These are phyloP conservation scores for Sporothrix brasiliensis DNA, from an alignment of 2,329 filamentous ascomycete genomes.

Conservation along the genomic window DNA sequence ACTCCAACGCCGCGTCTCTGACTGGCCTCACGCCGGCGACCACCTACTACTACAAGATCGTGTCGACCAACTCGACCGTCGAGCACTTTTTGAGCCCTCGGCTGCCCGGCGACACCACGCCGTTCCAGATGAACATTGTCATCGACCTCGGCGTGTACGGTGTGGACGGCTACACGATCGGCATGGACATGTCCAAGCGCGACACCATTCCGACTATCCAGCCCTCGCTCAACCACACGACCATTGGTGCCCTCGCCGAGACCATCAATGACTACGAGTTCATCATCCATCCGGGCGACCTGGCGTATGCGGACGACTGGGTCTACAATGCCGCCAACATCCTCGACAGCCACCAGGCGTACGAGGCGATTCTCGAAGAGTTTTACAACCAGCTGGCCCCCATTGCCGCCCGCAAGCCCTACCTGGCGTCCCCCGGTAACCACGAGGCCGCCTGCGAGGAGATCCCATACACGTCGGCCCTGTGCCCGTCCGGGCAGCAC, in stretches of 20 bases:
- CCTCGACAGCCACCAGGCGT: conserved; percentile 86
- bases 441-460: conserved; percentile 60
- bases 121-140: conserved; percentile 57
- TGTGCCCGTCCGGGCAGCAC: conserved; percentile 57
- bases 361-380: conserved; percentile 96
- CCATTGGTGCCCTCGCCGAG: conserved; percentile 57
- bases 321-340: conserved; percentile 51
- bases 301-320: conserved; percentile 64
- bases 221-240: conserved; percentile 60
- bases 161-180: conserved; percentile 55
- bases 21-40: conserved; percentile 53
- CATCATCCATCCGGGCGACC: conserved; percentile 57
- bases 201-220: conserved; percentile 54
- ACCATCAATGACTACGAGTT: conserved; percentile 60
- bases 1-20: conserved; percentile 54
- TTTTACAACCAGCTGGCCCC: conserved; percentile 64
- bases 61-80: conserved; percentile 57
- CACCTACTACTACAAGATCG: conserved; percentile 64
- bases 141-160: conserved; percentile 61
- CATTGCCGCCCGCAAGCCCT: conserved; percentile 57
- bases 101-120: conserved; percentile 55
- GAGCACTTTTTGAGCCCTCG: conserved; percentile 59
- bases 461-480: conserved; percentile 43
- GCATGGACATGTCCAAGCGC: conserved; percentile 49
- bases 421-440: conserved; percentile 62